Evolutionary conservation across 2,329 filamentous ascomycete genomes (phyloP), one percentile per base, ranked within the genome.

Genomic region (Onygenales sp.): DNA sequence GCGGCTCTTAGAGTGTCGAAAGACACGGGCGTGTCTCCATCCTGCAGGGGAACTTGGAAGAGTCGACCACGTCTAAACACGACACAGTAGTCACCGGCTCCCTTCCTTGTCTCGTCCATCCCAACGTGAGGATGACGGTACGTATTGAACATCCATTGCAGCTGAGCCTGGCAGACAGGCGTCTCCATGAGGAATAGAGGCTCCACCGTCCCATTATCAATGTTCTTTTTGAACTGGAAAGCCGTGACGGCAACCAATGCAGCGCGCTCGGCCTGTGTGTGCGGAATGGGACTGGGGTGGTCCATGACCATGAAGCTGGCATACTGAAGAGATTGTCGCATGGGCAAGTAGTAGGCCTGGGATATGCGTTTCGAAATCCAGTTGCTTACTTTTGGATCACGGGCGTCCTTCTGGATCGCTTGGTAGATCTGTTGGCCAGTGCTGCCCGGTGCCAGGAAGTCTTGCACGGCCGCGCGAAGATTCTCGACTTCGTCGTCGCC

Each of bases 121-220:
- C 33, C 13, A 44, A 52, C 13, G 14, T 32, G 17, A 14, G 50
- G 50, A 10, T 52, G 11, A 36, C 50, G 50, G 31, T 17, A n/a
- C 7, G 41, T 33, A 45, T 52, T 52, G 43, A 52, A 52, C n/a
- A 52, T 33, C 50, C 50, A 52, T n/a, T 36, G n/a, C 14, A 31
- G 35, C 10, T 33, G 41, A 17, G 17, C 50, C 42, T 31, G 17
- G 41, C 50, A 17, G 11, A 52, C 42, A 38, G 50, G 21, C 32
- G 17, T 10, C 17, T 52, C 50, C 14, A 31, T 52, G 27, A 52
- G n/a, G n/a, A 36, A 21, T 10, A 31, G 10, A 17, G 17, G 31
- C 7, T 14, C 21, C 33, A 52, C 8, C 17, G 17, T 33, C n/a
- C 50, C 50, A 17, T 9, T 39, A 7, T 52, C 50, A 38, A 52